Evolutionary conservation across 192 early-diverging fungal genomes (phyloP).

Genomic region (Coemansia sp.): DNA sequence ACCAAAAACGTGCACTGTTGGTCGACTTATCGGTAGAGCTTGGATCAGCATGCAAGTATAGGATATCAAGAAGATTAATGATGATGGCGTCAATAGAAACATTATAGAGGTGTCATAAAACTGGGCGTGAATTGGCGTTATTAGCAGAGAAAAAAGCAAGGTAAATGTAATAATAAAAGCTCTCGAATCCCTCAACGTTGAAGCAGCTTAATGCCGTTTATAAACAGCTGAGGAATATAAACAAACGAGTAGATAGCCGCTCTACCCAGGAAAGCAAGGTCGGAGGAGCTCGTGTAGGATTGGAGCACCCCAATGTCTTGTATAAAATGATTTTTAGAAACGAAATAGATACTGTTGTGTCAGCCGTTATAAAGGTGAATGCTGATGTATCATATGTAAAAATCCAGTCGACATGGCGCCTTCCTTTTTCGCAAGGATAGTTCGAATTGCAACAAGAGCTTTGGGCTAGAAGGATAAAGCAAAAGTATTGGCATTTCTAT

Average conservation of each 20-base stretch:
- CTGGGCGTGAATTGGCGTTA: background rate
- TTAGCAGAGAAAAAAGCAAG: background rate
- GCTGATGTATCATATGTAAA: too few species aligned
- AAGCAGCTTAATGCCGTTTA: too few species aligned
- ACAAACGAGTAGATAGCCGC: too few species aligned
- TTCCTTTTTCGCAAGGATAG: background rate
- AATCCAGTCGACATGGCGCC: too few species aligned
- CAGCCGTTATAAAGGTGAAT: too few species aligned
- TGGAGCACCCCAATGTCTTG: background rate
- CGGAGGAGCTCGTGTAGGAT: too few species aligned
- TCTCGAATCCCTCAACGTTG: too few species aligned
- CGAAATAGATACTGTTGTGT: too few species aligned
- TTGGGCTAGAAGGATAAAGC: background rate
- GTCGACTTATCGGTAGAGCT: conserved; percentile 3
- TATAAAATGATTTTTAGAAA: background rate
- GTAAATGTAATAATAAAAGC: background rate
- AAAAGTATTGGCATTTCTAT: background rate
- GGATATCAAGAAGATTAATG: background rate
- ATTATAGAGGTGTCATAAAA: background rate
- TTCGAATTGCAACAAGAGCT: background rate
- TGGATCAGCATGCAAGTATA: background rate
- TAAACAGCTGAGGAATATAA: too few species aligned
- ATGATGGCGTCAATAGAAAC: background rate
- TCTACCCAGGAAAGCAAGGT: too few species aligned
- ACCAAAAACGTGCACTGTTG: conserved; percentile 41